Percentiles rank a stretch among this genome's conserved stretches.
These are phyloP conservation scores for Xylaria intraflava DNA, from an alignment of 495 filamentous ascomycete genomes.

Conservation along the genomic window DNA sequence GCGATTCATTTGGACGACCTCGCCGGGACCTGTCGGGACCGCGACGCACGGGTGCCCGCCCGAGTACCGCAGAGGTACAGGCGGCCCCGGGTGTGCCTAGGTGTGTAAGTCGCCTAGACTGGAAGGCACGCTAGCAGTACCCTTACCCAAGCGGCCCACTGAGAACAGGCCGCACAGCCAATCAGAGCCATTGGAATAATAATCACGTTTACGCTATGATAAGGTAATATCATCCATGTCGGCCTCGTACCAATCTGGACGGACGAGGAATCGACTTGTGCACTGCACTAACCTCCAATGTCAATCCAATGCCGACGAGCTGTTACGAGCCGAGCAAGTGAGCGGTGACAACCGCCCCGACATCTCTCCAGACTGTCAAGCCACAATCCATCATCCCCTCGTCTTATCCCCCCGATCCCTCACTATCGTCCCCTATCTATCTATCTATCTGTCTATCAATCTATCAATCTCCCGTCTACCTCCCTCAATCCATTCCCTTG, in stretches of 20 bases:
- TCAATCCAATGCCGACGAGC: not conserved
- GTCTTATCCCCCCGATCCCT: not conserved
- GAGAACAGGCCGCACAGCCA: not conserved
- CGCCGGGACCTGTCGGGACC: too few species aligned
- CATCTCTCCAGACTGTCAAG: not conserved
- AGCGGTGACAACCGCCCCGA: not conserved
- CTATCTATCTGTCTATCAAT: not conserved
- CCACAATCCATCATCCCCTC: constrained; percentile 5
- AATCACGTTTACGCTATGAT: not conserved
- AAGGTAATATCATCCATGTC: too few species aligned
- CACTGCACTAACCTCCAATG: not conserved
- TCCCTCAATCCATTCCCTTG: not conserved
- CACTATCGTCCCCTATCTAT: not conserved
- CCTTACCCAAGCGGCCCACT: not conserved
- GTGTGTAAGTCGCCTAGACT: not conserved
- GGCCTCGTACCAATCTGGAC: not conserved
- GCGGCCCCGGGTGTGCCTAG: too few species aligned
- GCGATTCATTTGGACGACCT: too few species aligned
- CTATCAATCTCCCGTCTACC: not conserved
- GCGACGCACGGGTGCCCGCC: too few species aligned
- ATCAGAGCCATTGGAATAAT: not conserved
- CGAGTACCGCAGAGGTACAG: too few species aligned
- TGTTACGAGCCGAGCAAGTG: not conserved
- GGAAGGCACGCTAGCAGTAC: not conserved
- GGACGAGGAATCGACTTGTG: not conserved